Base-by-base conservation (phyloP, 306 rosid species). In the Fragaria vesca region DNA sequence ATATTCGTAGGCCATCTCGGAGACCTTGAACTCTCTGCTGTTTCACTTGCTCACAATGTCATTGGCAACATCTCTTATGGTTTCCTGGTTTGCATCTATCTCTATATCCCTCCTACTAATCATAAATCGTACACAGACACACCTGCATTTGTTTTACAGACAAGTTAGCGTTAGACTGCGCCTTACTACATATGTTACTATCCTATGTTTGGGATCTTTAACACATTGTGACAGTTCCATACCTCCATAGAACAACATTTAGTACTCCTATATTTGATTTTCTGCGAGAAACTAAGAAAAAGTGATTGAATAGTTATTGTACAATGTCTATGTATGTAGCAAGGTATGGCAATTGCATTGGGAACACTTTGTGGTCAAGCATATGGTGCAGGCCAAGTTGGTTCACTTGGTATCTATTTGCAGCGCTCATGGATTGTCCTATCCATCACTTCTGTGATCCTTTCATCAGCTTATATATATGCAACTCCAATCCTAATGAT, bases 291-390 rank as follows among this genome's bases (percentile, higher is more conserved):
- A 20, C 8, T 52, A 13, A 48, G 54, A 4, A 48, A 48, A 48
- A 48, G 54, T 13, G 20, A 48, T 1, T 48, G 8, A 20, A 52
- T 52, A 18, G 58, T 52, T 52, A 52, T 1, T 43, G 9, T 42
- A 26, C 24, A 61, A 52, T 52, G 60, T 52, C 50, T 60, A n/a
- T 58, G 20, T 18, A 47, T 42, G 55, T 16, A 79, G 78, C 73
- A 30, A 60, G 82, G 78, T 12, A 62, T 79, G 77, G 67, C 72
- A 72, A 79, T 30, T 65, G 82, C 82, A 71, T n/a, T 46, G 30
- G 78, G 76, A 66, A 72, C 82, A 2, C 73, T 79, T 46, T 72
- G 82, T 50, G 78, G 82, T 8, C 82, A 79, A 40, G 82, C 82
- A 34, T 79, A 45, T 61, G 73, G 82, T 16, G 77, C 82, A 1